Conservation (phyloP, 257 asterid species). For the Echites panduratus region DNA sequence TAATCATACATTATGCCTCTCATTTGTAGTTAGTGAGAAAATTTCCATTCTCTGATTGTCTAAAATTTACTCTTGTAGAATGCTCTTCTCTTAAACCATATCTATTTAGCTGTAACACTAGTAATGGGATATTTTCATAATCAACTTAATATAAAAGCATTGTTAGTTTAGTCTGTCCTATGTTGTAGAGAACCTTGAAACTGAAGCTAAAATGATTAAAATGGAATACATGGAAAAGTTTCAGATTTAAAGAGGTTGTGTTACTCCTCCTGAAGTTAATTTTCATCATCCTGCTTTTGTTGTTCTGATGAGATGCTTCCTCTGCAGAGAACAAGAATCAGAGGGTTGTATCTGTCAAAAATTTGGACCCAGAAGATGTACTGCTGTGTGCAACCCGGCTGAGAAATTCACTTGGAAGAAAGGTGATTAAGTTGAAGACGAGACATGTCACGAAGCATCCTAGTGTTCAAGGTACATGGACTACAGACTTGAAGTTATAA, state of each 20-base stretch:
- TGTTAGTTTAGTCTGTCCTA: neutral
- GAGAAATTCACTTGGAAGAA: constrained; percentile 80
- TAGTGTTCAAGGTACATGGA: constrained; percentile 93
- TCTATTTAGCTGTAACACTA: neutral
- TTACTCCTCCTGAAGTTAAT: neutral
- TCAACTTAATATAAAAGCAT: neutral
- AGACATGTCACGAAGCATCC: constrained; percentile 71
- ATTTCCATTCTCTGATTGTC: no score
- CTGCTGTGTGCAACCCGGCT: constrained; percentile 56
- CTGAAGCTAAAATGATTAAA: neutral
- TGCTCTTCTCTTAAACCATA: neutral
- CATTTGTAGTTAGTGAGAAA: no score
- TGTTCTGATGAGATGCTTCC: neutral
- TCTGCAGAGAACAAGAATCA: constrained; percentile 71
- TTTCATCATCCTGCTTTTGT: neutral
- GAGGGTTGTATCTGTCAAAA: constrained; percentile 70
- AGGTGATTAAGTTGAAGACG: constrained; percentile 74
- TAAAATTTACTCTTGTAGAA: neutral
- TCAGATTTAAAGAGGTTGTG: neutral
- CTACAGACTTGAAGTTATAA: constrained; percentile 49
- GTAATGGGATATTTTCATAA: neutral
- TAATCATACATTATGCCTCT: no score
- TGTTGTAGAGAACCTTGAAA: neutral
- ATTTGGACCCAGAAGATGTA: constrained; percentile 63
- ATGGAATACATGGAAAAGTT: neutral